phyloP scores from a whole-genome alignment of 2,329 filamentous ascomycete species.

The Leptographium flavum region DNA sequence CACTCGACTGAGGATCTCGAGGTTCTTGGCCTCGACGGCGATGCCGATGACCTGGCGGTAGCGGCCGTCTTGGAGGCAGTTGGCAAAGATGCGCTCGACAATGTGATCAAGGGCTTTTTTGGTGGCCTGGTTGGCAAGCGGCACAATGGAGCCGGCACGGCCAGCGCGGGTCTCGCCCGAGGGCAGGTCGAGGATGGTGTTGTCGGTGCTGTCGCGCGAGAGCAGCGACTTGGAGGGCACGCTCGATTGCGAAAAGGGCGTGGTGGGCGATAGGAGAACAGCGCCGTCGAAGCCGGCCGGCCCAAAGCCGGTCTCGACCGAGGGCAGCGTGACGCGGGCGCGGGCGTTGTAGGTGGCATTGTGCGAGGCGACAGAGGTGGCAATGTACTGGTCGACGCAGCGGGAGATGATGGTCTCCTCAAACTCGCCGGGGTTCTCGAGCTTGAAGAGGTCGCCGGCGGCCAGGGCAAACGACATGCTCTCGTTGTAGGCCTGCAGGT shows the following conservation, averaged over 20 bases:
- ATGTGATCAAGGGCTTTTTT: conserved; percentile 69
- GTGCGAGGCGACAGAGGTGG: conserved; percentile 45
- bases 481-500: conserved; percentile 96
- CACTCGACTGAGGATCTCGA: conserved; percentile 72
- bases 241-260: conserved; percentile 87
- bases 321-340: conserved; percentile 37
- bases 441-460: conserved; percentile 86
- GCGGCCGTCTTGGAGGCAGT: conserved; percentile 69
- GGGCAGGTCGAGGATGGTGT: conserved; percentile 44
- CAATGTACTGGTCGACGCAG: conserved; percentile 96
- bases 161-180: conserved; percentile 31
- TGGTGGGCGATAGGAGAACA: conserved; percentile 71
- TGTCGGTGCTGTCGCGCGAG: conserved; percentile 62
- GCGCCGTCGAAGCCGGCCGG: conserved; percentile 51
- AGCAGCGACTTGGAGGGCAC: conserved; percentile 88
- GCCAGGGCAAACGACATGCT: conserved; percentile 97
- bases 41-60: conserved; percentile 96
- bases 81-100: conserved; percentile 82
- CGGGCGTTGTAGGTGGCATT: conserved; percentile 27
- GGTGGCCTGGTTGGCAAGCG: conserved; percentile 54
- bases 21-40: conserved; percentile 83
- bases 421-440: conserved; percentile 83
- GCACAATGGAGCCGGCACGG: conserved; percentile 45
- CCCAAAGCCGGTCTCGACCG: conserved; percentile 69
- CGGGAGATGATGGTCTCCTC: conserved; percentile 98